phyloP scores from a whole-genome alignment of 768 basidiomycete species.

The Russula griseocarnosa region DNA sequence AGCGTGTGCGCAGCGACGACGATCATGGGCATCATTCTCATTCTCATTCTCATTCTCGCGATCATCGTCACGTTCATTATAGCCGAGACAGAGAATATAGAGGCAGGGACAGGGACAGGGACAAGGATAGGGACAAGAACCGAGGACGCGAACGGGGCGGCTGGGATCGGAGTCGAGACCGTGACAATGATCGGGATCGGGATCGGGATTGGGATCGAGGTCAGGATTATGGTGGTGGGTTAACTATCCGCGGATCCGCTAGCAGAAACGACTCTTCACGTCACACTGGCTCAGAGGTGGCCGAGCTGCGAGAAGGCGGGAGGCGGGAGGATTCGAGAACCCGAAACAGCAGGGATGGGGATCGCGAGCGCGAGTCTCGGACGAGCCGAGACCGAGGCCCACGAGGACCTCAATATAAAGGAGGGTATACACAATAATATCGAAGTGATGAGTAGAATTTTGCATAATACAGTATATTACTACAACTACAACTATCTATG shows the following conservation, averaged over 20 bases:
- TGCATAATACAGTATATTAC: neutral
- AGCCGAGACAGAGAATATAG: neutral
- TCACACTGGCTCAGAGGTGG: neutral
- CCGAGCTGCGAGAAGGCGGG: neutral
- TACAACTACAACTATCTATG: neutral
- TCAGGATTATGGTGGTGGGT: conserved; percentile 19
- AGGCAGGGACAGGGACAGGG: neutral
- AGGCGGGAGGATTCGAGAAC: conserved; percentile 21
- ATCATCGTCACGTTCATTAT: neutral
- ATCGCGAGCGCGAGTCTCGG: conserved; percentile 14
- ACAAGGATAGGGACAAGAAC: neutral
- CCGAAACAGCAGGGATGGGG: conserved; percentile 14
- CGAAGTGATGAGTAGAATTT: neutral
- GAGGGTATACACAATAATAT: conserved; percentile 33
- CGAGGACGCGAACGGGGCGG: conserved; percentile 20
- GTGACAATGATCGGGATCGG: neutral
- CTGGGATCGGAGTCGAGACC: neutral
- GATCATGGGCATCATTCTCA: neutral
- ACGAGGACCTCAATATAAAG: conserved; percentile 35
- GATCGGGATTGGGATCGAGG: conserved; percentile 23
- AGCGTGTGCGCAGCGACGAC: conserved; percentile 5
- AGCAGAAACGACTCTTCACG: neutral
- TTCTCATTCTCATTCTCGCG: neutral
- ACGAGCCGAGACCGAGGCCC: conserved; percentile 24
- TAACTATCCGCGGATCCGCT: conserved; percentile 15